A percentile compares a stretch with the other conserved stretches of the same genome.
phyloP scores from a whole-genome alignment of 805 yeast species.

The Sugiyamaella smithiae region DNA sequence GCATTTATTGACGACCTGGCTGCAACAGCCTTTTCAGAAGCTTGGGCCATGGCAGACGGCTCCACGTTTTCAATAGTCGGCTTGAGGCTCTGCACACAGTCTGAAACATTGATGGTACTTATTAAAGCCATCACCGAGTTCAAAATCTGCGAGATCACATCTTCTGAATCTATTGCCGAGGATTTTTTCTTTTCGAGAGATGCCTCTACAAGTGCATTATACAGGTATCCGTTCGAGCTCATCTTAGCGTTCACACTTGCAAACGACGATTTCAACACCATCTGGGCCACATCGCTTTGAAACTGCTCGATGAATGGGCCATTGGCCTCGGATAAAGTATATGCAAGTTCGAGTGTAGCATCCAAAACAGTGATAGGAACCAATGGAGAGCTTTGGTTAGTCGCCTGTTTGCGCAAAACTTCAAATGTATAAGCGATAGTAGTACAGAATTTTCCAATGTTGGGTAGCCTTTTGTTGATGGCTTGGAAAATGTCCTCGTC shows the following conservation, averaged over 20 bases:
- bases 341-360: conserved; percentile 31
- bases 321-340: conserved; percentile 33
- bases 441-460: conserved; percentile 12
- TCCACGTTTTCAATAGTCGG: conserved; percentile 22
- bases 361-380: conserved; percentile 13
- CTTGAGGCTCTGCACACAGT: conserved; percentile 12
- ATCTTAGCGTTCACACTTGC: conserved; percentile 21
- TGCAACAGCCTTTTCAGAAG: conserved; percentile 19
- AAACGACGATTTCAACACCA: not conserved
- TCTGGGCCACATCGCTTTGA: conserved; percentile 3
- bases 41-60: conserved; percentile 23
- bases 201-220: conserved; percentile 24
- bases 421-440: not conserved
- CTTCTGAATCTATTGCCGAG: conserved; percentile 9
- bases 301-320: conserved; percentile 17
- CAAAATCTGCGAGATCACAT: conserved; percentile 18
- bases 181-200: conserved; percentile 9
- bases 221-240: conserved; percentile 30
- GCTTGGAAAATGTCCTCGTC: conserved; percentile 58
- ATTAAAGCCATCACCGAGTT: conserved; percentile 16
- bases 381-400: not conserved
- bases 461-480: conserved; percentile 26
- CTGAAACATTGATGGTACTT: conserved; percentile 15
- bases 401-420: not conserved
- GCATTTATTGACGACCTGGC: conserved; percentile 49